Percentiles rank a stretch among this genome's conserved stretches.
Conservation (phyloP, 1,284 basidiomycete species). For the Earliella scabrosa region DNA sequence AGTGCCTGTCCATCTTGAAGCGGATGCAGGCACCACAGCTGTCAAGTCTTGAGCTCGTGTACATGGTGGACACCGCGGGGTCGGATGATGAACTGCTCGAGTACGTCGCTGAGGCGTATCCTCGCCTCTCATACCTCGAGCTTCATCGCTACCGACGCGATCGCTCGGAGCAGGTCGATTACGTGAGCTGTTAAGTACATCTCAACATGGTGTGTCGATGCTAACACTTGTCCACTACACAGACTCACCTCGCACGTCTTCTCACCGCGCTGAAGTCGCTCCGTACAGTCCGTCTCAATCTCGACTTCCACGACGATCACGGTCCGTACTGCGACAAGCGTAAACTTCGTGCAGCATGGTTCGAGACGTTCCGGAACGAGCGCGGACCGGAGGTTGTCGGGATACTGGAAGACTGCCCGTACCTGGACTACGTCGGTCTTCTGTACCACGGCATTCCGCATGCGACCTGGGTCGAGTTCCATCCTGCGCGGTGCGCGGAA, state of each 20-base stretch:
- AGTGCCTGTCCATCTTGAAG: slow-evolving; percentile 1
- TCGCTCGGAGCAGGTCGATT: not conserved
- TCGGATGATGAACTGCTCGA: not conserved
- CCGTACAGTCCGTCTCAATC: not conserved
- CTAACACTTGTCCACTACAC: not conserved
- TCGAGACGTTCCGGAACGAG: not conserved
- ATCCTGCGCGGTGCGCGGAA: no score
- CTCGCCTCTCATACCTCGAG: not conserved
- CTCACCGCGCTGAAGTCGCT: not conserved
- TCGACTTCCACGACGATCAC: slow-evolving; percentile 3
- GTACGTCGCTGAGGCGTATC: not conserved
- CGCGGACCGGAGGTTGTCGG: not conserved
- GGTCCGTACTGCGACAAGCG: not conserved
- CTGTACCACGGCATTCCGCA: not conserved
- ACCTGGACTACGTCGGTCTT: not conserved
- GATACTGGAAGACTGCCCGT: not conserved
- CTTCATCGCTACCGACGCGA: not conserved
- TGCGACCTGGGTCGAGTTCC: no score
- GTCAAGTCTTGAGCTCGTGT: slow-evolving; percentile 2
- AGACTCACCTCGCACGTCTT: not conserved
- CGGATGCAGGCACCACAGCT: not conserved
- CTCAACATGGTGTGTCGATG: no score
- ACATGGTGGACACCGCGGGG: not conserved
- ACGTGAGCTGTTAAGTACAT: not conserved
- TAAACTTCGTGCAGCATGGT: not conserved